phyloP scores from a whole-genome alignment of 169 alveolate species.

The Plasmodium gonderi region DNA sequence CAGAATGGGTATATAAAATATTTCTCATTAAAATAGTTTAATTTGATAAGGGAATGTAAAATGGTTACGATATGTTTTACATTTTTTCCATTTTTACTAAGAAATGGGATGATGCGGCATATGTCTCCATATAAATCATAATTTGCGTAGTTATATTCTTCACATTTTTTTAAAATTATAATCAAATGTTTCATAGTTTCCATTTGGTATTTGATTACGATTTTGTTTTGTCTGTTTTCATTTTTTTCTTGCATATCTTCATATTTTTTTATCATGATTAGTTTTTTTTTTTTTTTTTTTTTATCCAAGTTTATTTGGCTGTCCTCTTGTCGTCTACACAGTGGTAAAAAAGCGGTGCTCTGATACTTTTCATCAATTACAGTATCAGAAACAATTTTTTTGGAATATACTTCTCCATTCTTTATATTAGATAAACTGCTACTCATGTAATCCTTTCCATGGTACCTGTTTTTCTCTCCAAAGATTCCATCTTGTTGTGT shows the following conservation, averaged over 20 bases:
- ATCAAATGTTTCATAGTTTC: neutral
- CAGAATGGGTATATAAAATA: slow-evolving; percentile 6
- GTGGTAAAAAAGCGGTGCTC: too few relatives aligned
- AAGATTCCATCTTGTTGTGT: neutral
- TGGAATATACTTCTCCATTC: neutral
- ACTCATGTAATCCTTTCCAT: neutral
- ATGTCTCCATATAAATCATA: slow-evolving; percentile 9
- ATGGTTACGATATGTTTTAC: slow-evolving; percentile 11
- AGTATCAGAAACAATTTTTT: too few relatives aligned
- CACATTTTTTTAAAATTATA: slow-evolving; percentile 19
- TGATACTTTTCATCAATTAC: too few relatives aligned
- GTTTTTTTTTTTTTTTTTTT: neutral
- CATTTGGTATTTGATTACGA: slow-evolving; percentile 25
- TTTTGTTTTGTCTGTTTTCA: slow-evolving; percentile 12
- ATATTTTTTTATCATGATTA: neutral
- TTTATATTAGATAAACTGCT: neutral
- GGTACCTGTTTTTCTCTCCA: neutral
- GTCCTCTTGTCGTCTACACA: neutral
- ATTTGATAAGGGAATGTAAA: slow-evolving; percentile 5
- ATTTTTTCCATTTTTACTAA: neutral
- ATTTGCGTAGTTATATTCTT: slow-evolving; percentile 31
- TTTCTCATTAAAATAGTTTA: slow-evolving; percentile 14
- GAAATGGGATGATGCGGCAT: neutral
- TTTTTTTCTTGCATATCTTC: neutral
- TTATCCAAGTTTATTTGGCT: neutral